Evolutionary conservation across 164 flowering plant species (phyloP).

Genomic region (Buxus sempervirens): DNA sequence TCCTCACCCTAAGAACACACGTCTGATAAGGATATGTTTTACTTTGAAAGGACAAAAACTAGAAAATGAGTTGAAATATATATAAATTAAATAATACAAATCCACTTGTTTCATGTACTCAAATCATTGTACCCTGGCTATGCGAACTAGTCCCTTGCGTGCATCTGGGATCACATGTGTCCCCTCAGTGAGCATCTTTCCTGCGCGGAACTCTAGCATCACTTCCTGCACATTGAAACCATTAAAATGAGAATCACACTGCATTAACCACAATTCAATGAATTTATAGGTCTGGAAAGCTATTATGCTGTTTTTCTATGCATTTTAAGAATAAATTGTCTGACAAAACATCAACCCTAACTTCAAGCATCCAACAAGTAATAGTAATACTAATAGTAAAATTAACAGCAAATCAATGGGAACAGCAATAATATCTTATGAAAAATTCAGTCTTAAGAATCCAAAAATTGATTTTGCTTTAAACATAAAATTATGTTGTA

Average conservation of each 20-base stretch:
- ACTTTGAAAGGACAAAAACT: background rate
- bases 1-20: slow-evolving; percentile 67
- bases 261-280: background rate
- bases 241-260: slow-evolving; percentile 6
- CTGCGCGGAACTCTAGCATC: slow-evolving; percentile 88
- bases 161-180: slow-evolving; percentile 71
- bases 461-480: too few species aligned
- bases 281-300: too few species aligned
- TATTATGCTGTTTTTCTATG: too few species aligned
- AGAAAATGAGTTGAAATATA: background rate
- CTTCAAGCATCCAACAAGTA: too few species aligned
- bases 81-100: background rate
- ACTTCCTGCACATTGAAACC: slow-evolving; percentile 40
- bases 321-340: too few species aligned
- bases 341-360: too few species aligned
- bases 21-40: slow-evolving; percentile 5
- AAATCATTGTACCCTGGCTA: slow-evolving; percentile 55
- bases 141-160: slow-evolving; percentile 87
- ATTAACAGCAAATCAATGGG: too few species aligned
- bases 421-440: too few species aligned
- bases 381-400: too few species aligned
- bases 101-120: background rate
- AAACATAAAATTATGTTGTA: too few species aligned
- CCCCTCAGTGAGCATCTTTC: slow-evolving; percentile 77
- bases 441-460: too few species aligned